Percentiles rank a stretch among this genome's conserved stretches.
Evolutionary conservation across 2,329 filamentous ascomycete genomes (phyloP).

Genomic region (Aspergillus viridinutans): DNA sequence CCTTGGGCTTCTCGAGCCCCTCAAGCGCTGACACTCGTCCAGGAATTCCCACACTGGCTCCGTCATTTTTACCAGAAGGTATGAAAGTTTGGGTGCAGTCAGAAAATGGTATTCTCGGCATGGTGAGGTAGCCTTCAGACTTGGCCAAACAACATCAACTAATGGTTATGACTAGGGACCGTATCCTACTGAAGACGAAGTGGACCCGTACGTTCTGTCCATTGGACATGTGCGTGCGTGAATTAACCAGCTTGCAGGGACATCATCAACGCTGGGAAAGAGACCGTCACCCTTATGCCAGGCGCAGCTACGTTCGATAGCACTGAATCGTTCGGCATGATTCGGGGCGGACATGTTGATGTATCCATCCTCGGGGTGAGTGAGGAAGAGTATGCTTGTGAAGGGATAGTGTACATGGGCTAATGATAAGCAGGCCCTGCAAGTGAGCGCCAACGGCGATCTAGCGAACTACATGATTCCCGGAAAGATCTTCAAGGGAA

Average conservation of each 20-base stretch:
- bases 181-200: constrained; percentile 67
- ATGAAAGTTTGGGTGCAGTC: constrained; percentile 78
- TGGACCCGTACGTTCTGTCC: constrained; percentile 53
- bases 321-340: constrained; percentile 82
- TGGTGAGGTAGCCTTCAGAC: constrained; percentile 35
- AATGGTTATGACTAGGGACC: constrained; percentile 48
- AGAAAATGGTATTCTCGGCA: constrained; percentile 80
- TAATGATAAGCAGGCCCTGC: constrained; percentile 51
- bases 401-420: not conserved
- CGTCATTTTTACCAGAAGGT: constrained; percentile 65
- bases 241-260: constrained; percentile 43
- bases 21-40: not conserved
- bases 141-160: not conserved
- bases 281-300: constrained; percentile 74
- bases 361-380: constrained; percentile 71
- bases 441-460: constrained; percentile 74
- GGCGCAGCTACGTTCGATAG: constrained; percentile 76
- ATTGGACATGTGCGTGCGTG: not conserved
- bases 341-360: constrained; percentile 77
- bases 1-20: not conserved
- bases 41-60: constrained; percentile 82
- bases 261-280: constrained; percentile 82
- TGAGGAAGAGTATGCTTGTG: constrained; percentile 1
- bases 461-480: constrained; percentile 89
- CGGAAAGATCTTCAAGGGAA: constrained; percentile 79